phyloP scores from a whole-genome alignment of 1,139 yeast species.

The Keqinozyma sinolaborantium region DNA sequence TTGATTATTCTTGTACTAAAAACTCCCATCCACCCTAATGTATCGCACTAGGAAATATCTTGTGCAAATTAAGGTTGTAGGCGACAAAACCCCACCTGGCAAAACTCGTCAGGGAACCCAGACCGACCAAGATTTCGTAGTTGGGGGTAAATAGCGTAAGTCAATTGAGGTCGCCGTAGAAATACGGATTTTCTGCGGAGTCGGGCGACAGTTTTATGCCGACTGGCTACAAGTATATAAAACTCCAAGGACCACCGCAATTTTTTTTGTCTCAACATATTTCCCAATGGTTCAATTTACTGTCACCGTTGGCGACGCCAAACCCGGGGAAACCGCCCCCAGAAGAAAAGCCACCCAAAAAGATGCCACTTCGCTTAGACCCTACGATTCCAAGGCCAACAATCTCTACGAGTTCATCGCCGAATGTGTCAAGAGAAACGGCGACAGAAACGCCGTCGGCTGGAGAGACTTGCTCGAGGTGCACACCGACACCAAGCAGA shows the following conservation, averaged over 20 bases:
- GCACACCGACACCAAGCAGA: slow-evolving; percentile 71
- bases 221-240: neutral
- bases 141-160: too few species aligned
- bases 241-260: neutral
- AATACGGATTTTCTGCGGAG: too few species aligned
- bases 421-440: slow-evolving; percentile 61
- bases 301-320: slow-evolving; percentile 79
- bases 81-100: too few species aligned
- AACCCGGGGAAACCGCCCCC: slow-evolving; percentile 87
- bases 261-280: slow-evolving; percentile 1
- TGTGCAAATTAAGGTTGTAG: too few species aligned
- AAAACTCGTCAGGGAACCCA: too few species aligned
- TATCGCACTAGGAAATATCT: too few species aligned
- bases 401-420: slow-evolving; percentile 70
- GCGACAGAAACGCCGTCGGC: slow-evolving; percentile 60
- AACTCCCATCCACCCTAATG: too few species aligned
- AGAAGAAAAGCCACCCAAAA: slow-evolving; percentile 69
- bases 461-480: slow-evolving; percentile 74
- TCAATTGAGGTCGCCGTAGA: too few species aligned
- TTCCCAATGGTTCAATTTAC: slow-evolving; percentile 37
- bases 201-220: neutral
- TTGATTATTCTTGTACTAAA: too few species aligned
- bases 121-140: too few species aligned
- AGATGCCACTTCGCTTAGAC: slow-evolving; percentile 54
- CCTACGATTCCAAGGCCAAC: slow-evolving; percentile 53